Conservation (phyloP, 2,329 filamentous ascomycete species). For the Venturia nashicola region DNA sequence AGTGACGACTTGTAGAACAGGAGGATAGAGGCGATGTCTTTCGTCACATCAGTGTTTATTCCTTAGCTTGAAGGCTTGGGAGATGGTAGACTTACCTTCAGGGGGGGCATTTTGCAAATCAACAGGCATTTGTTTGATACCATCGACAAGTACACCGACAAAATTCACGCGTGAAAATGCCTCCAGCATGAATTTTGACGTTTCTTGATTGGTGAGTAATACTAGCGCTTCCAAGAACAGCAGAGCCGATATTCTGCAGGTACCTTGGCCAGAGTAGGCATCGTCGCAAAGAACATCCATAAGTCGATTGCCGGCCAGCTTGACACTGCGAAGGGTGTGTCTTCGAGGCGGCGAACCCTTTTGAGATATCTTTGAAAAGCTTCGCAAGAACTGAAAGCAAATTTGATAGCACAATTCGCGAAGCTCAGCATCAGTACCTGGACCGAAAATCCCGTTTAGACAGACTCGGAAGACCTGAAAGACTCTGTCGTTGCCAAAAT, state of each 20-base stretch:
- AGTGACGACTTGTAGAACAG: conserved; percentile 62
- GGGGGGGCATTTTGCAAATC: conserved; percentile 39
- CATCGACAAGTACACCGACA: conserved; percentile 78
- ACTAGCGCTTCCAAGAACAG: conserved; percentile 73
- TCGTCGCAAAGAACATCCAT: conserved; percentile 87
- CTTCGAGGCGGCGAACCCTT: conserved; percentile 26
- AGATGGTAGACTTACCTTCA: conserved; percentile 13
- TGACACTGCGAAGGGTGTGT: conserved; percentile 56
- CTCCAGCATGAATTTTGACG: conserved; percentile 64
- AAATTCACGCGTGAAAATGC: conserved; percentile 79
- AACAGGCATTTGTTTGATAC: conserved; percentile 61
- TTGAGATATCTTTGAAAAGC: conserved; percentile 19
- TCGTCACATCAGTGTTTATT: conserved; percentile 5
- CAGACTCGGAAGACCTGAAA: conserved; percentile 86
- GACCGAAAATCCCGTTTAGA: conserved; percentile 64
- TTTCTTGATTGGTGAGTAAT: conserved; percentile 57
- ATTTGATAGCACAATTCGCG: conserved; percentile 85
- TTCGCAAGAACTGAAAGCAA: conserved; percentile 71
- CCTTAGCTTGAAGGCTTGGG: background rate
- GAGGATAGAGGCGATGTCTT: conserved; percentile 43
- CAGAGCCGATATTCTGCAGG: conserved; percentile 73
- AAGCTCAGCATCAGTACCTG: conserved; percentile 56
- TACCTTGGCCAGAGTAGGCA: conserved; percentile 70
- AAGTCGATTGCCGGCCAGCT: conserved; percentile 67
- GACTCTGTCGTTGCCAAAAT: conserved; percentile 75